Evolutionary conservation across 1,139 yeast species (phyloP), one percentile per base, ranked within the genome.

Genomic region (Yamadazyma spencermartinsiae): DNA sequence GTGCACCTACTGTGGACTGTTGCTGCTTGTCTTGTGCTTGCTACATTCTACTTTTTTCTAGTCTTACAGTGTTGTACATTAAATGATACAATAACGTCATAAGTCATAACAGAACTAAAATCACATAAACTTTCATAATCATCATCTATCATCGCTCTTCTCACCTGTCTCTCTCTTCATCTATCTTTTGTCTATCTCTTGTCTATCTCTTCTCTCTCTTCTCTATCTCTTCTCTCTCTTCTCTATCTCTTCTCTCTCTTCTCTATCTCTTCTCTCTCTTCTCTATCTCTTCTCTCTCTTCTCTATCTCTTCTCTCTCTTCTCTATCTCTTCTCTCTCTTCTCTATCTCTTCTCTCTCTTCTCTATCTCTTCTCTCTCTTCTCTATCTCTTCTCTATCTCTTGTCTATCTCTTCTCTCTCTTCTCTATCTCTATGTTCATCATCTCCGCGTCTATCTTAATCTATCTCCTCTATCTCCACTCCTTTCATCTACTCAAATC

Each of bases 401-500:
- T 11, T 11, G n/a, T 19, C 21, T 19, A 19, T 19, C 21, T 19
- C 21, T 6, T 19, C 9, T n/a, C 5, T 24, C n/a, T 24, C 13
- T 27, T n/a, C 10, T 27, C 30, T 27, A 27, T 27, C 16, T 27
- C 30, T 27, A 27, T 27, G 9, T 28, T 21, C 17, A 15, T 16
- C 21, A 7, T 19, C 8, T 19, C 21, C 9, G 9, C 9, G 15
- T 28, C 31, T 28, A 15, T 15, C 15, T 15, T n/a, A n/a, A n/a
- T n/a, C n/a, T n/a, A n/a, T n/a, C n/a, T n/a, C n/a, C 5, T 26
- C 29, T 12, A 5, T 14, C 29, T 26, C 12, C n/a, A 23, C n/a
- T n/a, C 14, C 29, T 24, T 11, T 11, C 11, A 6, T 17, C 14
- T 29, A 10, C 4, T 30, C 33, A 30, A 19, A 10, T 19, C 89